Evolutionary conservation across 305 asterid genomes (phyloP), one percentile per base, ranked within the genome.

Genomic region (Ajuga reptans): DNA sequence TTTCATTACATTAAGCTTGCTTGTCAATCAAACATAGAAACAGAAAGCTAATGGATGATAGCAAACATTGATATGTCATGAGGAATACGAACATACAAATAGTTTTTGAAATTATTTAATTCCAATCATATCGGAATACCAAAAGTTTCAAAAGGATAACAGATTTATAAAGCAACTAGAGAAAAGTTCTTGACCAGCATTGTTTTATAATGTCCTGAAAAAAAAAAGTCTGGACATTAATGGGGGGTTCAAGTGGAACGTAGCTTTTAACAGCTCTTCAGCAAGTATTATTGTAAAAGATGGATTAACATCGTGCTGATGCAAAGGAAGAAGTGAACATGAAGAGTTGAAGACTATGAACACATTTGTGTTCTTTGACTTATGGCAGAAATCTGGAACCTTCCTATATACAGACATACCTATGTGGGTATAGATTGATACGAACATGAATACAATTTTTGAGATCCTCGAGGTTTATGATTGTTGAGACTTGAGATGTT

Each of bases 261-360:
- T 42, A 55, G 27, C 66, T 56, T 69, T 16, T 18, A 31, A 9
- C 41, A 56, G 4, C 6, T 14, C 16, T 66, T 27, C 21, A 15
- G 67, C 41, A 73, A 4, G 49, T 5, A 56, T 14, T 27, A 6
- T 16, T 56, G 42, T n/a, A 49, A 14, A 49, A 46, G 43, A 21
- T 5, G 59, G 16, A 57, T 21, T 17, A 34, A 49, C 8, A 50
- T 50, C 12, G 27, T 37, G 1, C 4, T 17, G 73, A 42, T 37
- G 57, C 45, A 54, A 11, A 24, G 43, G 5, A 52, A 24, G 56
- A 68, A 68, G 45, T 39, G 49, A n/a, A n/a, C n/a, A 18, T 29
- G 16, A 37, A n/a, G n/a, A n/a, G n/a, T n/a, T 21, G 59, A 16
- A 41, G 64, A 62, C 36, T 42, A 39, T 39, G 66, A 60, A 72